phyloP scores from a whole-genome alignment of 2,329 filamentous ascomycete species.

The Pseudocercospora musae region DNA sequence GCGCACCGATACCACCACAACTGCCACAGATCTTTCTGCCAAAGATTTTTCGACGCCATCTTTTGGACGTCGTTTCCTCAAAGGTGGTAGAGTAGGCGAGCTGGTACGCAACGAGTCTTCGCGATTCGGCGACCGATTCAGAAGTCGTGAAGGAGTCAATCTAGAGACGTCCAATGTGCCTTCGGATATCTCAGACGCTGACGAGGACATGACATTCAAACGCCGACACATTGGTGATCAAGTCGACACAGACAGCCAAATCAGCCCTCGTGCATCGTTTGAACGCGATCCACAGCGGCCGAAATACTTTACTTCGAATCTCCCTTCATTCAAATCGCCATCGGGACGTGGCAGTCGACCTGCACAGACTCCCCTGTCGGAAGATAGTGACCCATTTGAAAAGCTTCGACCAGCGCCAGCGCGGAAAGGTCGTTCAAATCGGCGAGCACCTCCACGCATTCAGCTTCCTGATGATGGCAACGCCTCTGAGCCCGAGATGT shows the following conservation, averaged over 20 bases:
- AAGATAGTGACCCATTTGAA: slow-evolving; percentile 41
- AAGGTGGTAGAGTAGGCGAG: slow-evolving; percentile 70
- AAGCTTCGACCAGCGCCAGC: slow-evolving; percentile 36
- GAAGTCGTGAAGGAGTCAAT: slow-evolving; percentile 48
- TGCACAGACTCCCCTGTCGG: slow-evolving; percentile 12
- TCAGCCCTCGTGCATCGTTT: slow-evolving; percentile 37
- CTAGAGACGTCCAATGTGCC: slow-evolving; percentile 26
- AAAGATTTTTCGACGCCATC: slow-evolving; percentile 49
- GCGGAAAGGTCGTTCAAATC: slow-evolving; percentile 33
- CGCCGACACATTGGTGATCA: slow-evolving; percentile 19
- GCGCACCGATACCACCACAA: slow-evolving; percentile 25
- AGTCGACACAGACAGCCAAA: slow-evolving; percentile 30
- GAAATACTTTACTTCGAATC: slow-evolving; percentile 43
- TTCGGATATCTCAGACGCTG: slow-evolving; percentile 49
- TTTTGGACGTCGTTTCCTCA: slow-evolving; percentile 68
- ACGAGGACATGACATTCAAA: slow-evolving; percentile 37
- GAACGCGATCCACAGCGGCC: slow-evolving; percentile 37
- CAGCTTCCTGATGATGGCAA: slow-evolving; percentile 45
- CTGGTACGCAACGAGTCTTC: slow-evolving; percentile 65
- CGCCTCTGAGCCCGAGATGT: slow-evolving; percentile 18
- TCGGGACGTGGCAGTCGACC: slow-evolving; percentile 31
- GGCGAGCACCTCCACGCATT: slow-evolving; percentile 50
- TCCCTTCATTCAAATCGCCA: slow-evolving; percentile 53
- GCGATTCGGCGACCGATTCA: slow-evolving; percentile 59
- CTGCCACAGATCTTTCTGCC: slow-evolving; percentile 6